These are phyloP conservation scores for Leucogyrophana mollusca DNA, from an alignment of 768 basidiomycete species.

Conservation along the genomic window DNA sequence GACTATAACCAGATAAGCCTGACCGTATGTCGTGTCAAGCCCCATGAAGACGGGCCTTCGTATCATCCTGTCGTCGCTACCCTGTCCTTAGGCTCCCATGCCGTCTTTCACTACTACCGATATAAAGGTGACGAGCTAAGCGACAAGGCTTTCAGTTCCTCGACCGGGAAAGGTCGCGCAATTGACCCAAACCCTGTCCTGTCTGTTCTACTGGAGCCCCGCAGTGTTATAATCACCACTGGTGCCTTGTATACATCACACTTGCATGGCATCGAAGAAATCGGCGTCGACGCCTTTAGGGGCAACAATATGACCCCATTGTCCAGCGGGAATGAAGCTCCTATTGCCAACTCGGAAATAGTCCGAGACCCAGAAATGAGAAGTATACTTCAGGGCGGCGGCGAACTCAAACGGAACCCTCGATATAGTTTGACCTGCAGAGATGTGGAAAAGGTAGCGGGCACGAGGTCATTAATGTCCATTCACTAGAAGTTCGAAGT, in stretches of 20 bases:
- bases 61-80: constrained; percentile 90
- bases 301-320: constrained; percentile 17
- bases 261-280: constrained; percentile 79
- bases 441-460: constrained; percentile 64
- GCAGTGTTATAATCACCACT: constrained; percentile 80
- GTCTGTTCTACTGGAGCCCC: constrained; percentile 78
- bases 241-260: constrained; percentile 65
- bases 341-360: constrained; percentile 58
- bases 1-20: constrained; percentile 1
- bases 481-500: no score
- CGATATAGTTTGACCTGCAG: constrained; percentile 87
- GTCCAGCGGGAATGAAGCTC: constrained; percentile 27
- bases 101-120: constrained; percentile 79
- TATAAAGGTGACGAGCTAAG: constrained; percentile 40
- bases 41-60: constrained; percentile 89
- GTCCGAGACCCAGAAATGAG: constrained; percentile 42
- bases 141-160: constrained; percentile 11
- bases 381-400: constrained; percentile 45
- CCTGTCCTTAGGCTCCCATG: constrained; percentile 83
- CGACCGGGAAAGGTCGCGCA: constrained; percentile 41
- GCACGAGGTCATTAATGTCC: neutral
- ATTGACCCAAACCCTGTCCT: constrained; percentile 66
- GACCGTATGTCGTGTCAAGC: no score
- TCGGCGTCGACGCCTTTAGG: constrained; percentile 46
- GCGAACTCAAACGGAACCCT: constrained; percentile 50